Conservation (phyloP, 2,329 filamentous ascomycete genomes). For the Trichoderma brevicompactum region DNA sequence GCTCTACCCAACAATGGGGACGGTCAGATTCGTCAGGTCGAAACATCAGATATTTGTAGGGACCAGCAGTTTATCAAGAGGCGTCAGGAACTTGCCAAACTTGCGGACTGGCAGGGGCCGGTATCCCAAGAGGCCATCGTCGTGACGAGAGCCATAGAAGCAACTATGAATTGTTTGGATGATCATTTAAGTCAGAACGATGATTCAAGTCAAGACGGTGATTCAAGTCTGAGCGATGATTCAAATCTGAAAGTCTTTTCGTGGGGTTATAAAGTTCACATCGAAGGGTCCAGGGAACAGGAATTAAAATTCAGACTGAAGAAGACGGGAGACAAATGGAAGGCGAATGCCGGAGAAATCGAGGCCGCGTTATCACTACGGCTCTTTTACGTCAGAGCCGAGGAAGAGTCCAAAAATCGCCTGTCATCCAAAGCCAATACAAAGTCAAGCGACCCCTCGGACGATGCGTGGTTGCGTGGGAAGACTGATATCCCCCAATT, state of each 20-base stretch:
- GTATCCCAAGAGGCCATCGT: slow-evolving; percentile 26
- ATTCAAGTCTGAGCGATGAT: too few species aligned
- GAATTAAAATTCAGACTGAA: neutral
- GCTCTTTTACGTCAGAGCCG: slow-evolving; percentile 20
- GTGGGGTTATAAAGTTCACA: neutral
- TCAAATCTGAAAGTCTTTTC: neutral
- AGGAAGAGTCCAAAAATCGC: neutral
- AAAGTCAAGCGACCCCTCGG: neutral
- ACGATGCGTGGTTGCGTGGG: neutral
- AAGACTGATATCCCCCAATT: neutral
- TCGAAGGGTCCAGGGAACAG: neutral
- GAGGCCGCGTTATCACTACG: slow-evolving; percentile 40
- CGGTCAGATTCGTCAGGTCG: too few species aligned
- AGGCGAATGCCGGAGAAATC: slow-evolving; percentile 33
- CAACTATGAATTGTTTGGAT: neutral
- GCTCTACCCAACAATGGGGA: neutral
- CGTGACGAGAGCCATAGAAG: slow-evolving; percentile 33
- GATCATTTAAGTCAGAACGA: too few species aligned
- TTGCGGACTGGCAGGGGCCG: neutral
- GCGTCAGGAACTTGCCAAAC: neutral
- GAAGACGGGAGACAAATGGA: slow-evolving; percentile 32
- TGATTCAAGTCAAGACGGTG: too few species aligned
- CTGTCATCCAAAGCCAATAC: neutral
- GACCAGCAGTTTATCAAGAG: neutral
- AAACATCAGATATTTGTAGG: neutral